These are phyloP conservation scores for Collybia sp. DNA, from an alignment of 768 basidiomycete genomes.

Conservation along the genomic window DNA sequence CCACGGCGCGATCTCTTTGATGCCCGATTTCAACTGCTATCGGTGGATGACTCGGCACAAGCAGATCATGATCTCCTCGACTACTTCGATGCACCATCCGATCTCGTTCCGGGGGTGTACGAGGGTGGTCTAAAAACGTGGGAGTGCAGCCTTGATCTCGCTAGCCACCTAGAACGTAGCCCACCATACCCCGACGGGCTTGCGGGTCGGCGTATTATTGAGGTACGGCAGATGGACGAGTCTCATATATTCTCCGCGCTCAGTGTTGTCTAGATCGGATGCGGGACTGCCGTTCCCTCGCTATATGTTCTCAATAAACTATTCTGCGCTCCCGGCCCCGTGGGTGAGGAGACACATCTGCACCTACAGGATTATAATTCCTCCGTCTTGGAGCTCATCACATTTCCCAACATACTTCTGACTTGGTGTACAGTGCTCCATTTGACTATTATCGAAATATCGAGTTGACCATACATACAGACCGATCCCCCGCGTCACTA, in stretches of 20 bases:
- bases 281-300: conserved; percentile 87
- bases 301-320: conserved; percentile 65
- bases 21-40: conserved; percentile 90
- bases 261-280: conserved; percentile 64
- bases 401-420: conserved; percentile 73
- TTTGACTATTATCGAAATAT: no score
- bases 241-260: background rate
- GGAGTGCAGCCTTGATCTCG: conserved; percentile 92
- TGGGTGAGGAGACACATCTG: conserved; percentile 38
- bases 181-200: conserved; percentile 5
- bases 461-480: conserved; percentile 24
- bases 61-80: conserved; percentile 27
- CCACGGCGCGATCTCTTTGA: conserved; percentile 89
- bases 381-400: conserved; percentile 74
- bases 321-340: conserved; percentile 31
- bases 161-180: conserved; percentile 48
- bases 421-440: conserved; percentile 63
- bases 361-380: conserved; percentile 93
- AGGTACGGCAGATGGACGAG: conserved; percentile 43
- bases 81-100: conserved; percentile 80
- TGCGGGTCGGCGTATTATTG: conserved; percentile 58
- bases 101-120: conserved; percentile 88
- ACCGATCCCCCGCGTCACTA: conserved; percentile 54
- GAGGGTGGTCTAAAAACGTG: conserved; percentile 98
- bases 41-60: conserved; percentile 27